Base-by-base conservation (phyloP, 805 yeast species). In the Kurtzmaniella cleridarum region DNA sequence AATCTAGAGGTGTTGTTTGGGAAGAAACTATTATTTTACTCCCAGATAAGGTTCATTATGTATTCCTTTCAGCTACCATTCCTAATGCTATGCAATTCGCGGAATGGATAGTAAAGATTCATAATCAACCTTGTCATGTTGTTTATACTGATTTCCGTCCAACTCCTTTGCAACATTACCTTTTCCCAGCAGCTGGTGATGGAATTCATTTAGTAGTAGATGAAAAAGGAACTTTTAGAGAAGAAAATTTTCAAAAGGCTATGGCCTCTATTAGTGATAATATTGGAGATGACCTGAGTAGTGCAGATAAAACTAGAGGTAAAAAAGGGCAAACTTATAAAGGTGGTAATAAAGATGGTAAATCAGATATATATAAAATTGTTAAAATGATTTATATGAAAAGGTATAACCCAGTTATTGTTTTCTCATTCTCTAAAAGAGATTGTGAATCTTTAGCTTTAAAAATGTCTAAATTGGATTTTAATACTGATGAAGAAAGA, bases 61-160 rank as follows among this genome's bases (percentile, higher is more conserved):
- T 91, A 3, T 86, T 91, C 53, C 66, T 91, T 47, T 89, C 97
- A 11, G 98, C 98, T 35, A 91, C 98, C 1, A 91, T 91, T 49
- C 98, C 98, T 18, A 91, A 91, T 58, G 96, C 98, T 1, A 84
- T 87, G 90, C 96, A 91, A 59, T 91, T 91, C 69, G 97, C 98
- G 9, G 96, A 91, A 62, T 93, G 99, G 99, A 87, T 93, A 42
- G 90, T 95, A 59, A 84, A 87, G 55, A 90, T 84, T 40, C 99
- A 93, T 59, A 72, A 76, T 33, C 98, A 95, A 62, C 98, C 98
- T 5, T 93, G 99, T 59, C 98, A 93, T 62, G 95, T 93, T 61
- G 98, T 93, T 15, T 93, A 93, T 63, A 93, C 99, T 1, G 96
- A 93, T 66, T 93, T 91, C 76, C 82, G 99, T 61, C 99, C 99